Base-by-base conservation (phyloP, 2,329 filamentous ascomycete genomes). In the Hypoxylon sp. region DNA sequence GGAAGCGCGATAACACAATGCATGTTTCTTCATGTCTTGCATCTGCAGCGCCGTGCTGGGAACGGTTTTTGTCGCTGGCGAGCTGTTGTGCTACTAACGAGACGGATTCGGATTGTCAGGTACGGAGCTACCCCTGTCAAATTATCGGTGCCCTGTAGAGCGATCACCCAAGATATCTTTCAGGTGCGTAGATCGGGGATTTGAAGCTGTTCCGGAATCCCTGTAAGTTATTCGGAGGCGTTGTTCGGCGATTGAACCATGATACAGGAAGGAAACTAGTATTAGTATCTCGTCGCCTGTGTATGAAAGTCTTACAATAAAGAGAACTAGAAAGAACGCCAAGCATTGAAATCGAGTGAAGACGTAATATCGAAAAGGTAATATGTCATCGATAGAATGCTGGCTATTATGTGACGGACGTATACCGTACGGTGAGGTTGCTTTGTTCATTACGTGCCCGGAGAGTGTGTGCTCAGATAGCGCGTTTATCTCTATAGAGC, bases 41-140 rank as follows among this genome's bases (percentile, higher is more conserved):
- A 67, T 59, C 50, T 59, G 67, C 41, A 61, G 57, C 48, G 67
- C 53, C 60, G 65, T 67, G 50, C 41, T 60, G 45, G 32, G 69
- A 70, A 70, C 69, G 67, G 65, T 66, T 70, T 70, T 63, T 70
- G 65, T 67, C 63, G 65, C 55, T 65, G 52, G 57, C 30, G 46
- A 63, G 36, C 65, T 72, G 69, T 49, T 53, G 67, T 68, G 63
- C 52, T 60, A 65, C 63, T 52, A 25, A 56, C 53, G 55, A 57
- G 52, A 64, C 50, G 52, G 51, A 56, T 61, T 53, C 32, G 36
- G 50, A 45, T 60, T 56, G 60, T 60, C 67, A 67, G 62, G 67
- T 65, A 72, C 57, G 55, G 56, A 65, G 32, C 46, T 64, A 56
- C 62, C 58, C 68, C 56, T 68, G 69, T 60, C 55, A 51, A 13